Conservation (phyloP, 352 stramenopile genomes). For the Phytophthora citricola region DNA sequence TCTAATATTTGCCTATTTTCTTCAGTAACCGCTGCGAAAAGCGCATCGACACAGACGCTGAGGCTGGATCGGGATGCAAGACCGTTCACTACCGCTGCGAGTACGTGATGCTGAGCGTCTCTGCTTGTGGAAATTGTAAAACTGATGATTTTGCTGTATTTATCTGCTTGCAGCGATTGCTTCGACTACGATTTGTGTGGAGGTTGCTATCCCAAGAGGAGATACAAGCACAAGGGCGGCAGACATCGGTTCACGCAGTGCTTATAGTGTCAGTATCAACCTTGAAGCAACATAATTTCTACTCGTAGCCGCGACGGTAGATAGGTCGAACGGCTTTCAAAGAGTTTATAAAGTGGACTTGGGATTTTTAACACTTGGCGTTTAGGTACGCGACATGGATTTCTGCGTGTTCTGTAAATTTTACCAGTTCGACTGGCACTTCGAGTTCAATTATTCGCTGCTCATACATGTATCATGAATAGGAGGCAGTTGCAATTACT, state of each 20-base stretch:
- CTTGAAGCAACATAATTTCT: conserved; percentile 12
- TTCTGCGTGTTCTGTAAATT: too few species aligned
- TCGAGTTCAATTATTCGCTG: too few species aligned
- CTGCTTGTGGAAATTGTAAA: neutral
- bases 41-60: conserved; percentile 37
- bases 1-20: conserved; percentile 1
- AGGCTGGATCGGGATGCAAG: conserved; percentile 26
- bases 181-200: conserved; percentile 81
- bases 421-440: too few species aligned
- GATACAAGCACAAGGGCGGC: conserved; percentile 43
- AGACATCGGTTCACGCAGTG: conserved; percentile 49
- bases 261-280: conserved; percentile 34
- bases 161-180: conserved; percentile 54
- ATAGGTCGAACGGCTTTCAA: conserved; percentile 7
- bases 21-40: conserved; percentile 44
- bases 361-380: too few species aligned
- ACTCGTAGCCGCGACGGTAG: conserved; percentile 15
- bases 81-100: conserved; percentile 46
- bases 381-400: too few species aligned
- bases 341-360: neutral
- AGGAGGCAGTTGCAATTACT: too few species aligned
- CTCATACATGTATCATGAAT: too few species aligned
- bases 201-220: conserved; percentile 51
- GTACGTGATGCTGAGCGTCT: conserved; percentile 24
- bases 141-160: conserved; percentile 10